A percentile compares a stretch with the other conserved stretches of the same genome.
These are phyloP conservation scores for Curvularia eragrostidis DNA, from an alignment of 2,329 filamentous ascomycete genomes.

Conservation along the genomic window DNA sequence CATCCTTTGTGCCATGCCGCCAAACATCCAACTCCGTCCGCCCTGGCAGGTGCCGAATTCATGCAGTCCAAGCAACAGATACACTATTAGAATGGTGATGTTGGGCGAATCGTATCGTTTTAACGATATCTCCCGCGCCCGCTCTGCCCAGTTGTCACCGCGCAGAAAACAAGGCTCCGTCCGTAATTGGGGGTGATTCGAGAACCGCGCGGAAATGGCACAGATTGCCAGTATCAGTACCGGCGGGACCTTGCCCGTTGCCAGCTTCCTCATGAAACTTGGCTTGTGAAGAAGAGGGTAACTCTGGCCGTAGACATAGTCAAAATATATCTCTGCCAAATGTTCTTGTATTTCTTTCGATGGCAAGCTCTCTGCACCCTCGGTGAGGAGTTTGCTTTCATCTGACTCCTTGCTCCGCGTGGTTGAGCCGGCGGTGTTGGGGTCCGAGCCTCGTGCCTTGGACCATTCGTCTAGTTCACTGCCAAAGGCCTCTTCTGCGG, in stretches of 20 bases:
- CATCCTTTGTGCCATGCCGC: constrained; percentile 95
- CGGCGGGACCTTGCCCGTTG: constrained; percentile 80
- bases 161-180: constrained; percentile 81
- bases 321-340: constrained; percentile 92
- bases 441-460: constrained; percentile 61
- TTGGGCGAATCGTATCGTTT: constrained; percentile 93
- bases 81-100: constrained; percentile 91
- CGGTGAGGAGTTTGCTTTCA: constrained; percentile 77
- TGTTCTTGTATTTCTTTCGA: constrained; percentile 90
- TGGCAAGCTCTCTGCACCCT: constrained; percentile 83
- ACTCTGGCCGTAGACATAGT: constrained; percentile 92
- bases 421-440: constrained; percentile 59
- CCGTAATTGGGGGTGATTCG: constrained; percentile 80
- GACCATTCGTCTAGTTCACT: constrained; percentile 84
- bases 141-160: constrained; percentile 88
- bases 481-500: constrained; percentile 85
- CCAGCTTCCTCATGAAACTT: constrained; percentile 91
- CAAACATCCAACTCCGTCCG: constrained; percentile 92
- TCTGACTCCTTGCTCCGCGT: constrained; percentile 63
- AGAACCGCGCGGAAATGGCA: constrained; percentile 93
- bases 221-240: constrained; percentile 94
- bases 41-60: constrained; percentile 98
- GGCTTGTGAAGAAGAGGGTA: constrained; percentile 96
- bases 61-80: constrained; percentile 86
- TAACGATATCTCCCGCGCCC: constrained; percentile 85